Evolutionary conservation across 331 rosid species (phyloP).

Genomic region (Pyrus hybrid): DNA sequence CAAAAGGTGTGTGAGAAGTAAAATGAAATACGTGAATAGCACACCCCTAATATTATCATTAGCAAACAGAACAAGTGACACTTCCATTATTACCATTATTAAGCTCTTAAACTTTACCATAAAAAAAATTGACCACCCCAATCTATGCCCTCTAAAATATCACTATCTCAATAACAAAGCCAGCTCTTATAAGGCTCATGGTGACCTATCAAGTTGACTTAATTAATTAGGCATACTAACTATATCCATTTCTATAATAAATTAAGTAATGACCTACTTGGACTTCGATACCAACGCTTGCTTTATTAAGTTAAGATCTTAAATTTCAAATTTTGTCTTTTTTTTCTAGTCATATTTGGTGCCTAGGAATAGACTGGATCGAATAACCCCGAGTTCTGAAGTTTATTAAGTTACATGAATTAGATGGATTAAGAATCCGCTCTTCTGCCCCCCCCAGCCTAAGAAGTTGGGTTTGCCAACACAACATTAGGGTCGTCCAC

Average conservation of each 20-base stretch:
- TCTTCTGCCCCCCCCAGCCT: neutral
- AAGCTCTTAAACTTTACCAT: constrained; percentile 3
- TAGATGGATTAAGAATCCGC: neutral
- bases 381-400: too few species aligned
- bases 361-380: neutral
- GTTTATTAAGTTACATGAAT: neutral
- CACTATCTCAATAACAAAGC: constrained; percentile 10
- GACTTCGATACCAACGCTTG: neutral
- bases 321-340: too few species aligned
- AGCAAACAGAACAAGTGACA: constrained; percentile 8
- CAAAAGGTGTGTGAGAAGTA: too few species aligned
- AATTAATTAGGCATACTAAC: neutral
- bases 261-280: neutral
- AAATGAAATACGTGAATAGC: too few species aligned
- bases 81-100: constrained; percentile 16
- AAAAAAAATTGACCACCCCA: neutral
- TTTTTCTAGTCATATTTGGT: too few species aligned
- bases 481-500: too few species aligned
- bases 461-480: neutral
- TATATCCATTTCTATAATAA: neutral
- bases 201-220: constrained; percentile 16
- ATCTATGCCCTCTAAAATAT: neutral
- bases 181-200: neutral
- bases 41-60: constrained; percentile 2
- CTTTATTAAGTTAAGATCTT: neutral